Conservation (phyloP, 2,329 filamentous ascomycete species). For the Neodidymelliopsis sp. region DNA sequence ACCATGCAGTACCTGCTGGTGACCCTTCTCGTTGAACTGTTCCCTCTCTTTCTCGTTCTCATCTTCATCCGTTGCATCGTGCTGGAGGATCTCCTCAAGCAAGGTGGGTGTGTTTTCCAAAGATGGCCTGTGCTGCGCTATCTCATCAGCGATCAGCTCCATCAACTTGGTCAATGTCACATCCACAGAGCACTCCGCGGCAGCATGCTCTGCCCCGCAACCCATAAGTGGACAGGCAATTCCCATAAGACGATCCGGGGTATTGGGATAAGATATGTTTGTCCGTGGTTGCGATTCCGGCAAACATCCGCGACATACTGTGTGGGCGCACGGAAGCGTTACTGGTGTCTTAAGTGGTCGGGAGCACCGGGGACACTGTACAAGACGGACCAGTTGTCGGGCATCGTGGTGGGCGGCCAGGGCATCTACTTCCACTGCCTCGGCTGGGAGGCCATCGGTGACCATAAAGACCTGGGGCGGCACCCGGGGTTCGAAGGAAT, state of each 20-base stretch:
- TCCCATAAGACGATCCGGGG: conserved; percentile 69
- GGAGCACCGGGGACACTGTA: conserved; percentile 81
- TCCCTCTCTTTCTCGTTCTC: conserved; percentile 51
- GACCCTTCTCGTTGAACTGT: conserved; percentile 19
- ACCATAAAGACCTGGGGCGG: conserved; percentile 53
- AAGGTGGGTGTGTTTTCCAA: conserved; percentile 46
- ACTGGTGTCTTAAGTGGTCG: conserved; percentile 71
- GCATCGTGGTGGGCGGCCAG: conserved; percentile 63
- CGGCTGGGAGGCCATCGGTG: conserved; percentile 44
- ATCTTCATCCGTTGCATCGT: conserved; percentile 40
- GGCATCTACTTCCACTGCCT: conserved; percentile 45
- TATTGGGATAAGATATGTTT: conserved; percentile 80
- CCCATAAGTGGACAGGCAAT: conserved; percentile 75
- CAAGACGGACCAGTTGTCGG: conserved; percentile 71
- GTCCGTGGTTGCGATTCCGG: conserved; percentile 69
- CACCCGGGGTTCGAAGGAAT: conserved; percentile 38
- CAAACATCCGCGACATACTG: conserved; percentile 77
- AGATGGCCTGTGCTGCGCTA: conserved; percentile 53
- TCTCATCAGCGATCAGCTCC: conserved; percentile 58
- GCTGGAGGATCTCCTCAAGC: conserved; percentile 53
- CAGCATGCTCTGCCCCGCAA: conserved; percentile 75
- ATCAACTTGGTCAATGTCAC: conserved; percentile 78
- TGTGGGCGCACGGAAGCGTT: conserved; percentile 82
- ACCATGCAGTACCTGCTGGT: conserved; percentile 59
- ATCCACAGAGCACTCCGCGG: conserved; percentile 79